Conservation (phyloP, 768 basidiomycete species). For the Gyrodon lividus region DNA sequence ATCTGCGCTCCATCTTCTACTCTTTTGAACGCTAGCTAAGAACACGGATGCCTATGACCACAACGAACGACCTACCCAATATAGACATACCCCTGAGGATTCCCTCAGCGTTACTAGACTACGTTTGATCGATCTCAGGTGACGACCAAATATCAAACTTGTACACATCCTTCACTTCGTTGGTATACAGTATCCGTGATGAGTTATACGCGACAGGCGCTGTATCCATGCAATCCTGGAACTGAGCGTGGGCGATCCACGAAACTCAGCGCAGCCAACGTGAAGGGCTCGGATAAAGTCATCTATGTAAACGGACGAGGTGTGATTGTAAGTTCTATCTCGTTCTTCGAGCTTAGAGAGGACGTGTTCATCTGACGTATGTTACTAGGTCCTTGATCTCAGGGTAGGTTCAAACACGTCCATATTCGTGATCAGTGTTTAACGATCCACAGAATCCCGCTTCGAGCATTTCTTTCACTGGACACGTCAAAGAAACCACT, state of each 20-base stretch:
- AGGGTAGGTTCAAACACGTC: conserved; percentile 48
- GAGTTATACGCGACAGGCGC: conserved; percentile 48
- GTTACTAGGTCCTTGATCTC: conserved; percentile 72
- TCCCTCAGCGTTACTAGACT: conserved; percentile 5
- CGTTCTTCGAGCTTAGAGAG: neutral
- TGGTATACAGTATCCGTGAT: conserved; percentile 28
- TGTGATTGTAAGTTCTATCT: conserved; percentile 67
- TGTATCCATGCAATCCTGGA: conserved; percentile 69
- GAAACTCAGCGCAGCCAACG: conserved; percentile 67
- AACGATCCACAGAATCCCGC: conserved; percentile 55
- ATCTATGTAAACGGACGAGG: conserved; percentile 83
- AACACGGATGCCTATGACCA: too few species aligned
- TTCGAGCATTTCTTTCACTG: conserved; percentile 63
- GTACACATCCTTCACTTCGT: neutral
- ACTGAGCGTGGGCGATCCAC: conserved; percentile 68
- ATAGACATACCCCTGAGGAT: conserved; percentile 19
- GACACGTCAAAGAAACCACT: conserved; percentile 81
- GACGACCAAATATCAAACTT: neutral
- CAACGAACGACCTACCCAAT: conserved; percentile 2
- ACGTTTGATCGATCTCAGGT: neutral
- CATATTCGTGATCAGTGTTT: neutral
- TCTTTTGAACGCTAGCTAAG: too few species aligned
- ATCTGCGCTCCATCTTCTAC: too few species aligned
- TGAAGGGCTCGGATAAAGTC: conserved; percentile 57
- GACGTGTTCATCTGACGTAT: neutral